Base-by-base conservation (phyloP, 768 basidiomycete species). In the Amanita pallidorosea region DNA sequence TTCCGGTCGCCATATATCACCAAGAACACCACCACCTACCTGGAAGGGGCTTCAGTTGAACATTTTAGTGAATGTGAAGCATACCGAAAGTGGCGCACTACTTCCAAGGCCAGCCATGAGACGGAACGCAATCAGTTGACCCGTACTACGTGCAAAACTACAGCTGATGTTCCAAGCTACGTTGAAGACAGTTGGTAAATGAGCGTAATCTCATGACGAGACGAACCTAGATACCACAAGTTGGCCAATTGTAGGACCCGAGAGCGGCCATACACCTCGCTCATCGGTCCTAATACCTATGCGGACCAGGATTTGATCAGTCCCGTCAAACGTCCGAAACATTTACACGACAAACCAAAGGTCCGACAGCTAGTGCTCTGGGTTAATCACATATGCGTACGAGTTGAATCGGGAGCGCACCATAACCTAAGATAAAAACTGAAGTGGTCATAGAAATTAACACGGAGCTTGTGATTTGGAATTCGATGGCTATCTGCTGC, bases 81-180 rank as follows among this genome's bases (percentile, higher is more conserved):
- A 17, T 55, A 85, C 77, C 7, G 78, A 63, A 2, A 85, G 65
- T 4, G 85, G 82, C 0, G 85, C 85, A 49, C 82, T 81, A 0
- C 85, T 86, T 22, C 86, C 87, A 1, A 88, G 53, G 1, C 86
- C 85, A 1, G 84, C 66, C 2, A 88, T 63, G 55, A 88, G 77
- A 17, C 85, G 76, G 57, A 88, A 88, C 0, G 68, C 79, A 45
- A 86, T 76, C 11, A 87, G 64, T 55, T 85, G 75, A 0, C 63
- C 66, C 49, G 71, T 70, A 47, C 69, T 82, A 48, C 73, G 72
- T 0, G 84, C 78, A 52, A 85, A 86, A 0, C 81, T 79, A 55
- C 81, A 83, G 7, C 62, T 80, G n/a, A 79, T 58, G 63, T 77
- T 85, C 83, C 76, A 87, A 6, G 60, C 85, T 70, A 60, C 13